These are phyloP conservation scores for Aschersonia sp. DNA, from an alignment of 2,329 filamentous ascomycete species.

Conservation along the genomic window DNA sequence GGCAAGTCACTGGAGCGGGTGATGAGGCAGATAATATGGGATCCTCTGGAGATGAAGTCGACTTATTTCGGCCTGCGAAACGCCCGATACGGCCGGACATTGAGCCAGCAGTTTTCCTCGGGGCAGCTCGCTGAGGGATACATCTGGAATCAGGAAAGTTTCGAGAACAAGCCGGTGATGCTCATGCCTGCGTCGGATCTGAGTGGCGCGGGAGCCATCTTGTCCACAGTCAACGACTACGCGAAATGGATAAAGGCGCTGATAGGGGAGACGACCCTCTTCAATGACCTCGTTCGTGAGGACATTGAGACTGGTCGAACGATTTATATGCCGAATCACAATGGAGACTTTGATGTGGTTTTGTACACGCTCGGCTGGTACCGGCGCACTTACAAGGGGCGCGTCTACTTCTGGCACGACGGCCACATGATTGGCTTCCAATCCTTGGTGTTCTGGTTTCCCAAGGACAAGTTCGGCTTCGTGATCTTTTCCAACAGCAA, in stretches of 20 bases:
- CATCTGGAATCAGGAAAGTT: not conserved
- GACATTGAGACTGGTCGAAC: not conserved
- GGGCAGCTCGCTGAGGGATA: constrained; percentile 4
- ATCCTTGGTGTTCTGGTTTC: constrained; percentile 17
- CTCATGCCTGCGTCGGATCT: not conserved
- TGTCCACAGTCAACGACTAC: not conserved
- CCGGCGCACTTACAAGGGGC: constrained; percentile 10
- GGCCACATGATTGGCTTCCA: constrained; percentile 15
- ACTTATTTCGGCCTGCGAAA: constrained; percentile 18
- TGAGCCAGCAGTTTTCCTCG: not conserved
- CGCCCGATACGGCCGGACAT: constrained; percentile 6
- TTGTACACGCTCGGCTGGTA: constrained; percentile 18
- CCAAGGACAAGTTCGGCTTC: constrained; percentile 15
- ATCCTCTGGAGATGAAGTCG: constrained; percentile 30
- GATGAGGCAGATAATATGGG: constrained; percentile 25
- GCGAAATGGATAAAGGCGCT: not conserved
- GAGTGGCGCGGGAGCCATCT: not conserved
- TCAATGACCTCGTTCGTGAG: not conserved
- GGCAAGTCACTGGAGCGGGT: constrained; percentile 22
- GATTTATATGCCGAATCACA: not conserved
- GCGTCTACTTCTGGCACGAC: constrained; percentile 14
- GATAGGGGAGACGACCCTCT: not conserved
- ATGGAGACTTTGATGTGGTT: constrained; percentile 6
- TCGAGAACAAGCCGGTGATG: not conserved
- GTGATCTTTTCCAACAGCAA: constrained; percentile 23